A percentile compares a stretch with the other conserved stretches of the same genome.
Conservation (phyloP, 1,139 yeast species). For the Magnusiomyces clavatus region DNA sequence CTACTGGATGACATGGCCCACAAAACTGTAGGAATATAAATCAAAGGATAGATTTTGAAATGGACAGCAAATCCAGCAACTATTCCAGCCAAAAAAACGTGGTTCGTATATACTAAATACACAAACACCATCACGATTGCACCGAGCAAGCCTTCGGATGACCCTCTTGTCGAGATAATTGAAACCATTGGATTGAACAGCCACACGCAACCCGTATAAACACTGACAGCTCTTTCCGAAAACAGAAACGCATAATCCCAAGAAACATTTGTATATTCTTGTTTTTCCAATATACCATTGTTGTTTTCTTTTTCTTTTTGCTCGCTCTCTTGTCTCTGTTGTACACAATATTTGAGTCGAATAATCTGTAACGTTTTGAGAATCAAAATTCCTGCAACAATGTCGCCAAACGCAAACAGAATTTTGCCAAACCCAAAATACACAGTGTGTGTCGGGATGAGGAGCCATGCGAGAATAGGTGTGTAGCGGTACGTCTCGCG, state of each 20-base stretch:
- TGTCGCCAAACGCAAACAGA: conserved; percentile 67
- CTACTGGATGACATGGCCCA: conserved; percentile 28
- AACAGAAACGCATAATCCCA: too few relatives aligned
- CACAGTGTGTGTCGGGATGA: conserved; percentile 53
- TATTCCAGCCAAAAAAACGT: conserved; percentile 48
- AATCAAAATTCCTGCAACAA: conserved; percentile 70
- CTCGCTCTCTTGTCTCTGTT: too few relatives aligned
- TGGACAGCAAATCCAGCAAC: conserved; percentile 72
- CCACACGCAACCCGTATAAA: conserved; percentile 58
- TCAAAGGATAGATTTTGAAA: conserved; percentile 84
- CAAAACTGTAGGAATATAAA: conserved; percentile 58
- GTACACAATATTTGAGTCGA: too few relatives aligned
- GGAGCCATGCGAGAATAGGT: conserved; percentile 77
- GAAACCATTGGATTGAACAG: conserved; percentile 90
- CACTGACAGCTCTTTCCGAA: too few relatives aligned
- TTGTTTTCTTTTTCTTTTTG: too few relatives aligned
- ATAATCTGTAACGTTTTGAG: conserved; percentile 30
- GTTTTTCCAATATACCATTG: too few relatives aligned
- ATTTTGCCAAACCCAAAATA: conserved; percentile 67
- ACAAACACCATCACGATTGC: conserved; percentile 59
- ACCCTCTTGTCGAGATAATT: conserved; percentile 88
- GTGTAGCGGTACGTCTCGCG: conserved; percentile 92
- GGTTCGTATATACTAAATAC: conserved; percentile 40
- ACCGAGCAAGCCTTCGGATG: conserved; percentile 83
- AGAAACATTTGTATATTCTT: too few relatives aligned